Evolutionary conservation across 805 yeast species (phyloP).

Genomic region (Ogataea methanolica): DNA sequence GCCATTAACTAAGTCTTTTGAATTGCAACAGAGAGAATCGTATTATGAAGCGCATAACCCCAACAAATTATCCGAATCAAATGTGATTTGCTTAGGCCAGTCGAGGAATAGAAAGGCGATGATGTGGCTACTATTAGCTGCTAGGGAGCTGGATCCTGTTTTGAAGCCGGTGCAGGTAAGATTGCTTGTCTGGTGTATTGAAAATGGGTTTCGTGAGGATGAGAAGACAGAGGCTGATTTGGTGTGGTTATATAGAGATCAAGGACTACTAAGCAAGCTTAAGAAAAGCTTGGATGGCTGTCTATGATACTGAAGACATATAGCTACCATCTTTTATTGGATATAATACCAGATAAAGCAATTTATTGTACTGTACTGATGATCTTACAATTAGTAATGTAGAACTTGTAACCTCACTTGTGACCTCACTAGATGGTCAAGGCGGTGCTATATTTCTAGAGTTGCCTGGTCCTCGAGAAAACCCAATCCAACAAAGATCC

Average conservation of each 20-base stretch:
- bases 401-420: background rate
- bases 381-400: background rate
- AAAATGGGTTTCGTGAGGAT: slow-evolving; percentile 10
- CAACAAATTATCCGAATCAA: slow-evolving; percentile 28
- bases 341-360: too few species aligned
- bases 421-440: too few species aligned
- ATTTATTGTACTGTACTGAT: too few species aligned
- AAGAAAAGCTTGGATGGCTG: slow-evolving; percentile 9
- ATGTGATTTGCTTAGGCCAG: slow-evolving; percentile 43
- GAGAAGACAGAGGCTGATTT: slow-evolving; percentile 2
- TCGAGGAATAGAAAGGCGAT: slow-evolving; percentile 70
- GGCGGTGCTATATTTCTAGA: too few species aligned
- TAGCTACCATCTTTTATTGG: too few species aligned
- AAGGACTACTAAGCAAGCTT: slow-evolving; percentile 20
- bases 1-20: slow-evolving; percentile 1
- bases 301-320: too few species aligned
- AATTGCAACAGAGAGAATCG: slow-evolving; percentile 9
- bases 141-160: slow-evolving; percentile 57
- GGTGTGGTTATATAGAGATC: slow-evolving; percentile 25
- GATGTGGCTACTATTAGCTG: slow-evolving; percentile 71
- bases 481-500: too few species aligned
- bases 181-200: slow-evolving; percentile 21
- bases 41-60: slow-evolving; percentile 35
- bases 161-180: slow-evolving; percentile 23
- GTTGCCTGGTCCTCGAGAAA: too few species aligned